Base-by-base conservation (phyloP, 2,329 filamentous ascomycete genomes). In the Tolypocladium ovalisporum region DNA sequence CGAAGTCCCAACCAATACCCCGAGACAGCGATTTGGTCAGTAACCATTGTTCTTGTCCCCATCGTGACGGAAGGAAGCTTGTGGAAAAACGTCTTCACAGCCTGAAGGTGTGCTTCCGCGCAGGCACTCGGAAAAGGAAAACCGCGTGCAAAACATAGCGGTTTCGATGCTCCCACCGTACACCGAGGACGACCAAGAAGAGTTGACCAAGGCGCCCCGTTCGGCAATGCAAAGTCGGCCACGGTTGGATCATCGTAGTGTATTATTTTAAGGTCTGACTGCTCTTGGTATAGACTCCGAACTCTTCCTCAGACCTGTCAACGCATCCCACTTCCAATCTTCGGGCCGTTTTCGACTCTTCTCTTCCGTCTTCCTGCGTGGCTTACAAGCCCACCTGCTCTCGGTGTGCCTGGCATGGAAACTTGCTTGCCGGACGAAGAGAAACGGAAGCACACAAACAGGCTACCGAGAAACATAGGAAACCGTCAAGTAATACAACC, bases 401-500 rank as follows among this genome's bases (percentile, higher is more conserved):
- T 57, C 37, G 19, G 27, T 51, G 47, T 58, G 44, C 52, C 54
- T 22, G 34, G 52, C 52, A 12, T 32, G 37, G 32, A n/a, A 40
- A 37, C 24, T 37, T 17, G 1, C 13, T 37, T 56, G 57, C 56
- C 55, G 59, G 29, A 17, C 54, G 49, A 55, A 60, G 56, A 65
- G 58, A 60, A 57, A 40, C 52, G 61, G 64, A 59, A 60, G 56
- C 58, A 62, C 61, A 65, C 62, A 70, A 36, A 56, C 54, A 61
- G 62, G 61, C 59, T 58, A 62, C 63, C 63, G 67, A 61, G 65
- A 64, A 64, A 69, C 64, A 67, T 64, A 57, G 52, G 66, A 66
- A 63, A 64, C 67, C 67, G 63, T 65, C 61, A 66, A 71, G 67
- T 70, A 69, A 69, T 71, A 71, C 70, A 71, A 64, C 65, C 66